Percentiles rank a stretch among this genome's conserved stretches.
Conservation (phyloP, 805 yeast species). For the Zygotorulaspora chibaensis region DNA sequence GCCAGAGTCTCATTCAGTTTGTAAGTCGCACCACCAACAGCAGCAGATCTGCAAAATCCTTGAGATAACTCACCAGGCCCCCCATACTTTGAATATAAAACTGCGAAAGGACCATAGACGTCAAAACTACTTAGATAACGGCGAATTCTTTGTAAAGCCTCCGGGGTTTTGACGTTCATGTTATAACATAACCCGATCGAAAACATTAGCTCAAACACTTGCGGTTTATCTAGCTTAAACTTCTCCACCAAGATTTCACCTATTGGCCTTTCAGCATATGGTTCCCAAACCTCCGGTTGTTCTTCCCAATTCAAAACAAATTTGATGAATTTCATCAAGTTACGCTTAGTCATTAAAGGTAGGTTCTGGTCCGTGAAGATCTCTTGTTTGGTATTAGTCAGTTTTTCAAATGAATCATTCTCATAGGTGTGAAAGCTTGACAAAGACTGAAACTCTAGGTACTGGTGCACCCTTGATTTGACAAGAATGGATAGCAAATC, state of each 20-base stretch:
- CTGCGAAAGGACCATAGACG: slow-evolving; percentile 93
- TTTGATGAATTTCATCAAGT: slow-evolving; percentile 81
- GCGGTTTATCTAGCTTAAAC: slow-evolving; percentile 69
- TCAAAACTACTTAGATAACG: slow-evolving; percentile 82
- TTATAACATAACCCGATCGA: slow-evolving; percentile 78
- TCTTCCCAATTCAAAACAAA: slow-evolving; percentile 71
- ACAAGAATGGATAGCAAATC: slow-evolving; percentile 75
- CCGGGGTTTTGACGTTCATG: slow-evolving; percentile 57
- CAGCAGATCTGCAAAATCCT: slow-evolving; percentile 96
- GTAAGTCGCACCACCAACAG: slow-evolving; percentile 95
- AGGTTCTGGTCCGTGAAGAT: slow-evolving; percentile 86
- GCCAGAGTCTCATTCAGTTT: slow-evolving; percentile 66
- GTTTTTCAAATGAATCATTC: slow-evolving; percentile 82
- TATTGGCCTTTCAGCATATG: slow-evolving; percentile 54
- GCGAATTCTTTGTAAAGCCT: slow-evolving; percentile 75
- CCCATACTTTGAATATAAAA: slow-evolving; percentile 85
- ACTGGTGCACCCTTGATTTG: slow-evolving; percentile 82
- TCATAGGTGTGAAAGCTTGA: slow-evolving; percentile 91
- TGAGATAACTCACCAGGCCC: slow-evolving; percentile 95
- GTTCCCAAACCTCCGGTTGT: slow-evolving; percentile 52
- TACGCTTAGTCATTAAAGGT: slow-evolving; percentile 69
- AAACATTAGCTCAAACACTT: slow-evolving; percentile 75
- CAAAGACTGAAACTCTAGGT: slow-evolving; percentile 86
- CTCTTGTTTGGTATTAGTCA: slow-evolving; percentile 84
- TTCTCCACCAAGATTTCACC: slow-evolving; percentile 53